phyloP scores from a whole-genome alignment of 2,329 filamentous ascomycete species.

The Arthrobotrys iridis region DNA sequence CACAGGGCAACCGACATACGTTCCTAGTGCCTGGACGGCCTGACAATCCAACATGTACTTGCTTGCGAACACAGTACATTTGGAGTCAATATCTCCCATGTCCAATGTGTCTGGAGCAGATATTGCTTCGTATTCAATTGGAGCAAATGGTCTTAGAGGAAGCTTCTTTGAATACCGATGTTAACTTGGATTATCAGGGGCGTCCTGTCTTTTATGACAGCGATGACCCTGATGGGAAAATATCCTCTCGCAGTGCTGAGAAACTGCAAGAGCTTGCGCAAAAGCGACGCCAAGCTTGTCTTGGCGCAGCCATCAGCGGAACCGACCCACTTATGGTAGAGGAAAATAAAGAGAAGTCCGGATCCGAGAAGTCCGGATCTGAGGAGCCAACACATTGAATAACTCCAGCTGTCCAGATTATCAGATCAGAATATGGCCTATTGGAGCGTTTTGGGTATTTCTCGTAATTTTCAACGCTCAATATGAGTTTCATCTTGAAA shows the following conservation, averaged over 20 bases:
- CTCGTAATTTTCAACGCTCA: too few relatives aligned
- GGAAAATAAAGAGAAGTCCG: neutral
- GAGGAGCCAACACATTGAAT: too few relatives aligned
- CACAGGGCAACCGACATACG: constrained; percentile 19
- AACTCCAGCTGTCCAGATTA: too few relatives aligned
- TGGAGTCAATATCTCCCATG: constrained; percentile 10
- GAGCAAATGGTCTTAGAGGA: constrained; percentile 1
- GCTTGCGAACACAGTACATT: neutral
- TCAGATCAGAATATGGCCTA: too few relatives aligned
- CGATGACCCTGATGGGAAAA: neutral
- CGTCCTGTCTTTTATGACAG: constrained; percentile 19
- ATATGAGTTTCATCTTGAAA: too few relatives aligned
- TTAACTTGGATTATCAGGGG: constrained; percentile 15
- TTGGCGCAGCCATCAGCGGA: neutral
- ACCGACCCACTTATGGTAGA: neutral
- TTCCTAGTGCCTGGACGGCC: neutral
- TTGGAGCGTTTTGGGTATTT: neutral
- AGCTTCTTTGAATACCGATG: neutral
- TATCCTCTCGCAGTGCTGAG: neutral
- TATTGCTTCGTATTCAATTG: constrained; percentile 10
- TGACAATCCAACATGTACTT: constrained; percentile 11
- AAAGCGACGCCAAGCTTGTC: neutral
- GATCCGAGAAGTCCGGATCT: too few relatives aligned
- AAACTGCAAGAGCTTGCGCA: neutral
- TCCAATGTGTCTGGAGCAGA: constrained; percentile 17